Base-by-base conservation (phyloP, 73 alveolate species). In the Paramecium bursaria region DNA sequence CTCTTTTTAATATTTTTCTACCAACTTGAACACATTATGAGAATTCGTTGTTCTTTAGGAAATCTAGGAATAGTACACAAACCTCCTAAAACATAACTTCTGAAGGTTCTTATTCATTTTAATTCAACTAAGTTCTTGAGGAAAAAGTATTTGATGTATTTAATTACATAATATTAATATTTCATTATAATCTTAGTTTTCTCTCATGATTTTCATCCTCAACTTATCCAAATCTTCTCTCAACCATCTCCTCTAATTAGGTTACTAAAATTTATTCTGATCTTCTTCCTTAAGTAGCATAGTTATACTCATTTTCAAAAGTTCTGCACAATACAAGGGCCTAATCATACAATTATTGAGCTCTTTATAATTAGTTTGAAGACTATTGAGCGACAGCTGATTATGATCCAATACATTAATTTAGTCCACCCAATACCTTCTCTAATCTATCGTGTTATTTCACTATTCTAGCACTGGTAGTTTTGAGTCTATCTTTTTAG, bases 221-320 rank as follows among this genome's bases (percentile, higher is more conserved):
- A 0, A 67, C 82, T 42, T 67, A 67, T 11, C 11, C 48, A 10
- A 67, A 67, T 67, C 82, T 67, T 6, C 26, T 47, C 21, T 31
- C 55, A 42, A 67, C 82, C 82, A 67, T 67, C 1, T 67, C 82
- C 33, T 67, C 82, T 25, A 67, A 67, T 67, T 67, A 3, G 6
- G 51, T 27, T 6, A 67, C 82, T 14, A 67, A 67, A 15, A 21
- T 13, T 25, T 39, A 47, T 67, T 67, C 82, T 10, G 22, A 39
- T 67, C 82, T 67, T 67, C 82, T 67, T 13, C 60, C 53, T 33
- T 42, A 35, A 35, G 82, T 67, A 30, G 82, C 82, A 42, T 39
- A 67, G 23, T 67, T 39, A 6, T 67, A 67, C 21, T 67, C 82
- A 17, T 67, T 67, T 19, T 67, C 26, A 14, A 67, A 67, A 11